phyloP scores from a whole-genome alignment of 106 monocot genomes.

The Dendrobium catenatum region DNA sequence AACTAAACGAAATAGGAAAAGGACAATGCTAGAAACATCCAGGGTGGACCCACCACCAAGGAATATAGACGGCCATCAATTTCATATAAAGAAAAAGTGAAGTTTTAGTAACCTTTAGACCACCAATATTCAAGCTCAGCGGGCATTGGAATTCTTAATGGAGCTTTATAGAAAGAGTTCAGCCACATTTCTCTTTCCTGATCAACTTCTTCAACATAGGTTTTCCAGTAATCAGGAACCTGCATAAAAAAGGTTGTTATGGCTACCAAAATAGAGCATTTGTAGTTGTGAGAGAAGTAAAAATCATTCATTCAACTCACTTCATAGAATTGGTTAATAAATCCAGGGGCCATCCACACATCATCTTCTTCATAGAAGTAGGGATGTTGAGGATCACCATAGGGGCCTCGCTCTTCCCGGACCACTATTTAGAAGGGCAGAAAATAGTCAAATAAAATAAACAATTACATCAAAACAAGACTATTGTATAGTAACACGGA shows the following conservation, averaged over 20 bases:
- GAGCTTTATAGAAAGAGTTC: conserved; percentile 79
- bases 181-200: conserved; percentile 88
- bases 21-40: not conserved
- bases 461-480: not conserved
- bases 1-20: not conserved
- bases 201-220: conserved; percentile 78
- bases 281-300: not conserved
- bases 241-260: conserved; percentile 7
- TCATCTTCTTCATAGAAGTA: conserved; percentile 85
- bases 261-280: not conserved
- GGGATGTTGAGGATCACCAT: conserved; percentile 86
- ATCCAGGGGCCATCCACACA: conserved; percentile 90
- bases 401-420: conserved; percentile 78
- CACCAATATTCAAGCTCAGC: conserved; percentile 91
- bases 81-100: not conserved
- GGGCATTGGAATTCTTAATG: conserved; percentile 79
- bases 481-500: not conserved
- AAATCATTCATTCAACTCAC: conserved; percentile 16
- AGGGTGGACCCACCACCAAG: not conserved
- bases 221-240: conserved; percentile 89
- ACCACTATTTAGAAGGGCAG: conserved; percentile 38
- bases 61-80: not conserved
- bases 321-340: conserved; percentile 81
- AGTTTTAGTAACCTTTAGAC: conserved; percentile 49
- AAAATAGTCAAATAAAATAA: conserved; percentile 2